These are phyloP conservation scores for Berkeleyomyces rouxiae DNA, from an alignment of 2,329 filamentous ascomycete species.

Conservation along the genomic window DNA sequence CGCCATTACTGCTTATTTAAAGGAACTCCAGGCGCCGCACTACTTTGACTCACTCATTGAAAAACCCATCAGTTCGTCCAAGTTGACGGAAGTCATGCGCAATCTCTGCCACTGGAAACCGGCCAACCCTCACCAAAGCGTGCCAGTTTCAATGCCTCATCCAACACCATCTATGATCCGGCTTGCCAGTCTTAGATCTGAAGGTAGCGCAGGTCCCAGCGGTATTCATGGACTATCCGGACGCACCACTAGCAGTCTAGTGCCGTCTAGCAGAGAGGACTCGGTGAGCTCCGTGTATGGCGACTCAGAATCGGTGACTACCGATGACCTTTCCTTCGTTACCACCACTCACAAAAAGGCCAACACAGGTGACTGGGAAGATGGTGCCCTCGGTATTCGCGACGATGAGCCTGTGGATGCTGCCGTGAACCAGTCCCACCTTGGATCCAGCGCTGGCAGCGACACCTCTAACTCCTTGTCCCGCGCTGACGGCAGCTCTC, in stretches of 20 bases:
- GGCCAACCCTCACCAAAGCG: constrained; percentile 32
- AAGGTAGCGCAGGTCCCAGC: constrained; percentile 71
- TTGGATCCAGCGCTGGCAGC: constrained; percentile 2
- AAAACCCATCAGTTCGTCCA: constrained; percentile 86
- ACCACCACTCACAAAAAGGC: constrained; percentile 50
- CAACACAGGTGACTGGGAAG: constrained; percentile 59
- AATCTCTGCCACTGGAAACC: constrained; percentile 89
- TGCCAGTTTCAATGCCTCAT: constrained; percentile 33
- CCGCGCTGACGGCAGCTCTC: neutral
- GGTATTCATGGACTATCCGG: constrained; percentile 44
- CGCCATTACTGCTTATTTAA: constrained; percentile 93
- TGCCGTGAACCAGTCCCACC: constrained; percentile 18
- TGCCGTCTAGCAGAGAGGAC: constrained; percentile 67
- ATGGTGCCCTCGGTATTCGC: constrained; percentile 42
- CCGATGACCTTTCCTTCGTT: constrained; percentile 56
- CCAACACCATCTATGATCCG: constrained; percentile 48
- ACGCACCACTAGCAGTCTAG: constrained; percentile 57
- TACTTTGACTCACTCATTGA: constrained; percentile 93
- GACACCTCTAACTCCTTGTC: constrained; percentile 6
- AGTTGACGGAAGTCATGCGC: constrained; percentile 74
- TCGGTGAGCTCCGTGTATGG: constrained; percentile 83
- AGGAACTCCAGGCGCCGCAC: constrained; percentile 85
- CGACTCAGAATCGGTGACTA: constrained; percentile 61
- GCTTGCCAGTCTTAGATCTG: constrained; percentile 43
- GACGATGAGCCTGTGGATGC: constrained; percentile 34